Base-by-base conservation (phyloP, 2,329 filamentous ascomycete genomes). In the Fonsecaea pugnacius region DNA sequence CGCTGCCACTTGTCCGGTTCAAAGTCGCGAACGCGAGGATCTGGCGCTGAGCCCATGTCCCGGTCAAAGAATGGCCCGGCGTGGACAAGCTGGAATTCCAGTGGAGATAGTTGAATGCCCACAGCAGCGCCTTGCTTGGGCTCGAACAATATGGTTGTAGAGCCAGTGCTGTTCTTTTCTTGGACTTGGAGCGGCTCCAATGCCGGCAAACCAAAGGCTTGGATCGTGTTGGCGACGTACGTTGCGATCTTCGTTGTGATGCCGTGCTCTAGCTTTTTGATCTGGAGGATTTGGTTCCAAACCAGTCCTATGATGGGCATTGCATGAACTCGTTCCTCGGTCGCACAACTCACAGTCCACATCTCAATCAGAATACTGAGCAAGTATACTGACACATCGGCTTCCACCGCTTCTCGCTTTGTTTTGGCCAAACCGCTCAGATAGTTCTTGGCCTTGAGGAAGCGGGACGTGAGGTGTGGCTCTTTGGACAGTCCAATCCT, bases 61-160 rank as follows among this genome's bases (percentile, higher is more conserved):
- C 43, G 43, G 10, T 48, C 43, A 48, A 48, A 48, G 43, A 48
- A 48, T 10, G 43, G 43, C 10, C 43, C 43, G 10, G 43, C 43
- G 21, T 48, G 43, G 21, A 48, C 43, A 10, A 48, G 18, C 43
- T 48, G 43, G 43, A 48, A 48, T 48, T 48, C 43, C 43, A 48
- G 43, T 9, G 43, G 43, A 9, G 43, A 48, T 48, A 24, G 43
- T 48, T 48, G 43, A 24, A 18, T 27, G 5, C 5, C 18, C 7
- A 24, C 3, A 4, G 18, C 3, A 4, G 18, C 21, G 10, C 12
- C 43, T 24, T 5, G 12, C 43, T 4, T 27, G 5, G 43, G 21
- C 5, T 10, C 24, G 18, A 27, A 48, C 18, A 10, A 24, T 8
- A 12, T 9, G 18, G 10, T 24, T 48, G 18, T 4, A 2, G 21